Base-by-base conservation (phyloP, 2,329 filamentous ascomycete genomes). In the Aspergillus ruber region DNA sequence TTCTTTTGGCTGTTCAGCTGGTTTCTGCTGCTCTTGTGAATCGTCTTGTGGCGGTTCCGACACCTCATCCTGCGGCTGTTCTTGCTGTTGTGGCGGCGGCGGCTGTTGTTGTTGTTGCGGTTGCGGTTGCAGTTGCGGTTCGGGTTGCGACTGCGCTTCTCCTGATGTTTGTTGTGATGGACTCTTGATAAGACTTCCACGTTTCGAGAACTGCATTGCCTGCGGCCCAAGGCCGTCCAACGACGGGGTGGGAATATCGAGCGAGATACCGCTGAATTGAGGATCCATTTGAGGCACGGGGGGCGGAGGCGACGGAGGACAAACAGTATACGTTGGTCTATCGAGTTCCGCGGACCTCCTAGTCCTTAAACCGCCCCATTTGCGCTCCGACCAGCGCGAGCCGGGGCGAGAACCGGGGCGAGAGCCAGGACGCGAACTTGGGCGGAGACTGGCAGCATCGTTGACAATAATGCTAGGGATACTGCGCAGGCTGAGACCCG, bases 121-220 rank as follows among this genome's bases (percentile, higher is more conserved):
- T 43, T 43, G 43, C 23, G 49, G 38, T 43, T 50, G 47, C 43
- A 42, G 47, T 9, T 38, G 35, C 27, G 32, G 20, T 38, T 13
- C 33, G 38, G 54, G 53, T 12, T 51, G 49, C 10, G 29, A 33
- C 5, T 48, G 49, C 25, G 43, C 33, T 18, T 51, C 47, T 25
- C 53, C 48, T 27, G 52, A 40, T 41, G 56, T 47, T 13, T 53
- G 47, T 41, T 60, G 50, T 17, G 57, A 73, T 56, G 73, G 75
- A 61, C 75, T 77, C 27, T 74, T 76, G 52, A 83, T 63, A 63
- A 83, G 72, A 64, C 80, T 83, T 44, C 81, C 81, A 47, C 80
- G 69, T 47, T 77, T 79, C 10, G 79, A 82, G 56, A 84, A 84
- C 41, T 76, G 73, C 51, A 84, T 65, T 36, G 75, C 72, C 45